These are phyloP conservation scores for Salix suchowensis DNA, from an alignment of 345 rosid genomes.

Conservation along the genomic window DNA sequence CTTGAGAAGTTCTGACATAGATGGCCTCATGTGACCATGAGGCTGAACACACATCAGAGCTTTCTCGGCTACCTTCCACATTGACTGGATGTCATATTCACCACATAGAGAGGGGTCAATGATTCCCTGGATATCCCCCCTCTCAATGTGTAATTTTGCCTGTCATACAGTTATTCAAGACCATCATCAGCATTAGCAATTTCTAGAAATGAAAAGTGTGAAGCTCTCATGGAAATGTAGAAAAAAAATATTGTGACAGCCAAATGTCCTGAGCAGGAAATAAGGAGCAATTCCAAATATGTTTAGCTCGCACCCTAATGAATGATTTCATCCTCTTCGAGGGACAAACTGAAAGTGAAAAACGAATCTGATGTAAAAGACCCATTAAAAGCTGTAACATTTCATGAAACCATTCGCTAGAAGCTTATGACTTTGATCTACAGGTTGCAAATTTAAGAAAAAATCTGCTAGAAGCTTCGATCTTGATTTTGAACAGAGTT, in stretches of 20 bases:
- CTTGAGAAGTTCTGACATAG: slow-evolving; percentile 86
- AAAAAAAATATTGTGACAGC: not conserved
- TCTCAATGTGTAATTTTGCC: slow-evolving; percentile 93
- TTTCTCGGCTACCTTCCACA: slow-evolving; percentile 99
- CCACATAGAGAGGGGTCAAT: slow-evolving; percentile 63
- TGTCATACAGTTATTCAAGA: slow-evolving; percentile 18
- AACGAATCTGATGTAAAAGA: not conserved
- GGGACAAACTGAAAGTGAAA: not conserved
- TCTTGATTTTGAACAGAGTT: not conserved
- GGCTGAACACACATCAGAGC: slow-evolving; percentile 88
- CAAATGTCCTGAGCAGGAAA: no score
- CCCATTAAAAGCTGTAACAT: not conserved
- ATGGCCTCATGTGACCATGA: slow-evolving; percentile 89
- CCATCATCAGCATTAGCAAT: not conserved
- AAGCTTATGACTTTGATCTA: not conserved
- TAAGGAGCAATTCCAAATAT: not conserved
- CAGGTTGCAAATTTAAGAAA: not conserved
- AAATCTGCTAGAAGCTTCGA: not conserved
- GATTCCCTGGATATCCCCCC: slow-evolving; percentile 87
- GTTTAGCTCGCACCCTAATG: not conserved
- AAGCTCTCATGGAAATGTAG: not conserved
- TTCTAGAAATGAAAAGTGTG: not conserved
- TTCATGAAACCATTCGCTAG: not conserved
- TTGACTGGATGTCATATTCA: slow-evolving; percentile 82
- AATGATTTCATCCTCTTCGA: not conserved